Base-by-base conservation (phyloP, 108 stramenopile species). In the Epipyxis sp. region DNA sequence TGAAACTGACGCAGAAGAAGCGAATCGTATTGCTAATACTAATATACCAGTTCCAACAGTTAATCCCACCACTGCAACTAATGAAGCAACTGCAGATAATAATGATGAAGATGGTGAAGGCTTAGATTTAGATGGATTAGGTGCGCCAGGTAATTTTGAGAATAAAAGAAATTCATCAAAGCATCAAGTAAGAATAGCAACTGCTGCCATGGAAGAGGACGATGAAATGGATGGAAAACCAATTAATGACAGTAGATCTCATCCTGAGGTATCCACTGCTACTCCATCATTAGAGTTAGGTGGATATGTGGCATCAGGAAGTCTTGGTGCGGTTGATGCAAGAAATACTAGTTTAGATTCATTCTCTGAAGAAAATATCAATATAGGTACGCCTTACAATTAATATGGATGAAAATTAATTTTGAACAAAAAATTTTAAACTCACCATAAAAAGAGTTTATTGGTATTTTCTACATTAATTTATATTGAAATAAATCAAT, bases 151-250 rank as follows among this genome's bases (percentile, higher is more conserved):
- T 65, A 32, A 6, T 37, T 3, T 25, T 65, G 3, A 32, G 61
- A 6, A 25, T 37, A 10, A 32, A 65, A 37, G 61, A 32, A 10
- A 32, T 65, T 13, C 13, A 65, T 65, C 61, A 3, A 65, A 29
- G 20, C 54, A 16, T 20, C 20, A 35, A 13, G 34, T 32, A 32
- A 29, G 25, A 32, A 32, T 32, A 6, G 61, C 35, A 13, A 25
- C 61, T 32, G 10, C 30, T 65, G 61, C 30, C 20, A 37, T 10
- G 20, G 61, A 10, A 6, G 61, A 65, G 3, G 61, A 37, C 25
- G 61, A 65, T 3, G 61, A 65, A 10, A 65, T 65, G 61, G 61
- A 65, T 37, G 61, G 61, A 37, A 29, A 37, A 32, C 61, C 61
- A 6, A 35, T 65, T 29, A 10, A 3, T 32, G 3, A 6, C 30